Percentiles rank a stretch among this genome's conserved stretches.
Conservation (phyloP, 2,329 filamentous ascomycete species). For the Westerdykella ornata region DNA sequence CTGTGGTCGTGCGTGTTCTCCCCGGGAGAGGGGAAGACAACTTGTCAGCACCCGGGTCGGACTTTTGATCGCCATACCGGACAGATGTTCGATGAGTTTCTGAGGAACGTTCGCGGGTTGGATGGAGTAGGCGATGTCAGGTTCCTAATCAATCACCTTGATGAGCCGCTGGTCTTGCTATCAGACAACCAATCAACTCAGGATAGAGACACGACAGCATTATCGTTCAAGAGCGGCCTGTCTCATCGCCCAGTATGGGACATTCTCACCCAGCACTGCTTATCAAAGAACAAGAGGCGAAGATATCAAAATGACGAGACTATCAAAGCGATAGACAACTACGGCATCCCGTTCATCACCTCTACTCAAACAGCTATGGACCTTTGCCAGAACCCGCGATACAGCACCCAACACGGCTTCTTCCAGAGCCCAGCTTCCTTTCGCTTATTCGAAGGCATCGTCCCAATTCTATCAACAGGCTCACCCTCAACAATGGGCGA, state of each 20-base stretch:
- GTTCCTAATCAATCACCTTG: constrained; percentile 8
- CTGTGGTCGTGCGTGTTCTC: constrained; percentile 7
- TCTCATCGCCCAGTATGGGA: too few species aligned
- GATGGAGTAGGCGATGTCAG: constrained; percentile 6
- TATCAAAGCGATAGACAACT: not conserved
- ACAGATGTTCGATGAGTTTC: constrained; percentile 4
- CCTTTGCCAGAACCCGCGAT: constrained; percentile 27
- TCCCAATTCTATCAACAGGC: constrained; percentile 46
- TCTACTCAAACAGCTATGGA: constrained; percentile 4
- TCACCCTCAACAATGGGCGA: constrained; percentile 42
- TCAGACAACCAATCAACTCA: not conserved
- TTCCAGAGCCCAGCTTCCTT: constrained; percentile 42
- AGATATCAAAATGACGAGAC: not conserved
- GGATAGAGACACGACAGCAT: too few species aligned
- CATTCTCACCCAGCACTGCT: not conserved
- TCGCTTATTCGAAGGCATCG: constrained; percentile 34
- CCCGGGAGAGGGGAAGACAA: not conserved
- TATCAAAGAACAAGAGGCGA: not conserved
- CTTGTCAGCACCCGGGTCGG: constrained; percentile 1
- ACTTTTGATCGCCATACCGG: constrained; percentile 1
- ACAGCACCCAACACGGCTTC: constrained; percentile 42
- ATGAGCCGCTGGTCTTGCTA: constrained; percentile 9
- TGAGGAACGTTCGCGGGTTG: not conserved
- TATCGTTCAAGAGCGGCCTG: too few species aligned
- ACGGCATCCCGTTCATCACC: constrained; percentile 5